Evolutionary conservation across 2,329 filamentous ascomycete genomes (phyloP), one percentile per base, ranked within the genome.

Genomic region (Intubia oerlemansii): DNA sequence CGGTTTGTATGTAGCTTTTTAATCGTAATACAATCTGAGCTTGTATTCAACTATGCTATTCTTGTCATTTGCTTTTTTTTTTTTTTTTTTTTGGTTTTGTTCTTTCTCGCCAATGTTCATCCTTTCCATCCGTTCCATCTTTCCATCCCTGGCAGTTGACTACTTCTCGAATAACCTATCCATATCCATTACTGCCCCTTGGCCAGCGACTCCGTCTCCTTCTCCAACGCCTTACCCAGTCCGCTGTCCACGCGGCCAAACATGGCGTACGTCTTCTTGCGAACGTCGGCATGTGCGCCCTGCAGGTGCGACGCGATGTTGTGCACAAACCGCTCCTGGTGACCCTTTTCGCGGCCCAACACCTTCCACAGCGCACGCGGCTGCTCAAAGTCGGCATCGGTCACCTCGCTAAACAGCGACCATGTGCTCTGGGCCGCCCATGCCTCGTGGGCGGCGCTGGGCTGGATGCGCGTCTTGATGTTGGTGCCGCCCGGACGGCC

Each of bases 181-280:
- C n/a, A n/a, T n/a, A n/a, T n/a, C n/a, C n/a, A n/a, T n/a, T n/a
- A 14, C 12, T 17, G 12, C 24, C 8, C 10, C 24, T 25, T 14
- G 4, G 36, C 51, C 30, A 46, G 43, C 42, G 52, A 49, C 46
- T 70, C 66, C 1, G 65, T 68, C 29, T 53, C 53, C 35, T 54
- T 49, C 42, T 54, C 50, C 40, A 72, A 62, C 10, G 57, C 52
- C 20, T 43, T 44, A 16, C 66, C 66, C 4, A 72, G 53, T 11
- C 54, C 53, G 8, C 47, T 35, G 37, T 68, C 57, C n/a, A 73
- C 62, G 25, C 52, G 54, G 23, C 44, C 42, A 45, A 71, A 74
- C 63, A 71, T 69, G 29, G 52, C 60, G 40, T 70, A 72, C 11
- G 65, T 67, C 24, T 59, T 53, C 39, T 59, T 52, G 21, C 68